These are phyloP conservation scores for Yarrowia yakushimensis DNA, from an alignment of 805 yeast genomes.

Conservation along the genomic window DNA sequence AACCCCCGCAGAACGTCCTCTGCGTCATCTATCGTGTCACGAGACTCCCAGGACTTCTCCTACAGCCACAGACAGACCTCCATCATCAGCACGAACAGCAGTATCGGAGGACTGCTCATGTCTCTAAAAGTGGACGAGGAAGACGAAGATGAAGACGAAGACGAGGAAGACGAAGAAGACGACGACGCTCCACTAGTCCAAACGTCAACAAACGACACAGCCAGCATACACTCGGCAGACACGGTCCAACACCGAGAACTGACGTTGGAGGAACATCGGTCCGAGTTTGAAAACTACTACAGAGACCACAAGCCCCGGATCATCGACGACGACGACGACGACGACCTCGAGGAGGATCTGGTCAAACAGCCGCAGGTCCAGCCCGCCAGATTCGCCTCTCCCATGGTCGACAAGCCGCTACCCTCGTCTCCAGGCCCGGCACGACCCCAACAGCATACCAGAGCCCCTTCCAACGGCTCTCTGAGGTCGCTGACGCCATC, in stretches of 20 bases:
- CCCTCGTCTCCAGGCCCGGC: background rate
- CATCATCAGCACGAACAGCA: conserved; percentile 20
- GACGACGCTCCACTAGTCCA: background rate
- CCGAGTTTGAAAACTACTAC: conserved; percentile 24
- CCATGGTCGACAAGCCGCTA: background rate
- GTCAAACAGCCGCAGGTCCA: conserved; percentile 10
- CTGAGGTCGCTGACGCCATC: background rate
- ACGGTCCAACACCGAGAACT: conserved; percentile 16
- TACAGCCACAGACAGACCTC: conserved; percentile 19
- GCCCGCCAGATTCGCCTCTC: background rate
- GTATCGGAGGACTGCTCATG: conserved; percentile 10
- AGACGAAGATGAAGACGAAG: conserved; percentile 19
- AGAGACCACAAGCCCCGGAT: conserved; percentile 10
- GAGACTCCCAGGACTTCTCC: conserved; percentile 19
- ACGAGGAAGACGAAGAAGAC: background rate
- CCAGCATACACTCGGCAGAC: conserved; percentile 19
- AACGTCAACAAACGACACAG: conserved; percentile 9
- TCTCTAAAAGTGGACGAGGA: conserved; percentile 18
- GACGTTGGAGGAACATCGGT: conserved; percentile 22
- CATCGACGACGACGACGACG: conserved; percentile 16
- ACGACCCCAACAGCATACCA: background rate
- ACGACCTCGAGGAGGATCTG: background rate
- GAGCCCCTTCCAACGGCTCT: background rate
- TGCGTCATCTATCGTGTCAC: conserved; percentile 5
- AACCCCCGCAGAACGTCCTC: conserved; percentile 10